Evolutionary conservation across 768 basidiomycete species (phyloP), one percentile per base, ranked within the genome.

Genomic region (Collybiopsis luxurians): DNA sequence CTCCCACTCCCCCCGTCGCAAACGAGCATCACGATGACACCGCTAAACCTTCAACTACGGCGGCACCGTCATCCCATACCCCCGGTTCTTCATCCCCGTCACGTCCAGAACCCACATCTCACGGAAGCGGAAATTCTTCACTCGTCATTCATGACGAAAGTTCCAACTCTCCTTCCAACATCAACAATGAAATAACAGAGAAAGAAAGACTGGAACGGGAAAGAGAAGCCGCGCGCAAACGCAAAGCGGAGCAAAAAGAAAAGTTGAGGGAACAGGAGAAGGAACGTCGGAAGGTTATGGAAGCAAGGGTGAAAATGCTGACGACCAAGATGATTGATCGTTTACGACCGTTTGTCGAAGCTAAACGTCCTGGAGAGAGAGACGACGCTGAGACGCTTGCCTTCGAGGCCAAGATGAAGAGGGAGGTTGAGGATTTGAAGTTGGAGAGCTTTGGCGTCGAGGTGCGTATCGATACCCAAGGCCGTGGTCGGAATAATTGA

Each of bases 401-500:
- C 15, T 99, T 94, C 65, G 87, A 91, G 70, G 77, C 79, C 52
- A 85, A 79, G 69, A 90, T 96, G 69, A 79, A 72, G 65, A 75
- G 82, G 27, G 97, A 99, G 70, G 92, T 91, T 1, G 94, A 96
- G 55, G 97, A 99, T 73, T 68, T 99, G 63, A 98, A 98, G 75
- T 73, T 98, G 53, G 96, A 99, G 77, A 95, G 92, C 62, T 99
- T 99, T 71, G 97, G 97, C 47, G 87, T 98, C 23, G 96, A 98
- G 84, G 89, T 92, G 63, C 28, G 82, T n/a, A n/a, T n/a, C n/a
- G n/a, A n/a, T n/a, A n/a, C n/a, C n/a, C n/a, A n/a, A n/a, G n/a
- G n/a, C n/a, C n/a, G n/a, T n/a, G n/a, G n/a, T n/a, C n/a, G n/a
- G n/a, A n/a, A n/a, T n/a, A n/a, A n/a, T n/a, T n/a, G n/a, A n/a